Percentiles rank a stretch among this genome's conserved stretches.
Conservation (phyloP, 257 asterid genomes). For the Plantago elongata region DNA sequence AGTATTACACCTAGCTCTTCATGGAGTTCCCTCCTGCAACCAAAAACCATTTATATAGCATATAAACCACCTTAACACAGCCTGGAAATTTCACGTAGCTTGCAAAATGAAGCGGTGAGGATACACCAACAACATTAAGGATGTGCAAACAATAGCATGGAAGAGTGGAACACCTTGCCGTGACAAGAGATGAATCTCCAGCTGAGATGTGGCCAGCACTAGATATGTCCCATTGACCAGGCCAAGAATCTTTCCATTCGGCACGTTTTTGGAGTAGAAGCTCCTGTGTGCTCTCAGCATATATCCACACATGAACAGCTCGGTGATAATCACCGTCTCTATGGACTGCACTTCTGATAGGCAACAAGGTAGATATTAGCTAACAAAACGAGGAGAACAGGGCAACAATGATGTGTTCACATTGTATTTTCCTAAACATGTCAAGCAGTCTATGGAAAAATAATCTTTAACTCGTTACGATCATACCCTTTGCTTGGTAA, state of each 20-base stretch:
- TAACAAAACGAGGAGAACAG: too few species aligned
- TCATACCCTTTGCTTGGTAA: too few species aligned
- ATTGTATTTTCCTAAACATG: too few species aligned
- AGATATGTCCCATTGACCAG: conserved; percentile 92
- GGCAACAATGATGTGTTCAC: too few species aligned
- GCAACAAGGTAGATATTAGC: too few species aligned
- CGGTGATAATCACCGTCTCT: conserved; percentile 91
- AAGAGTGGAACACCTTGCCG: conserved; percentile 54
- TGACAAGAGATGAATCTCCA: conserved; percentile 84
- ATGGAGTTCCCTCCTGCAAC: conserved; percentile 85
- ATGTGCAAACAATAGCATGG: not conserved
- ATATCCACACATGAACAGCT: conserved; percentile 94
- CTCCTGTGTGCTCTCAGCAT: conserved; percentile 80
- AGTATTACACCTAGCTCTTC: conserved; percentile 92
- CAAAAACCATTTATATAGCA: conserved; percentile 19
- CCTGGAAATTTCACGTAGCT: not conserved
- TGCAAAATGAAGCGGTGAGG: not conserved
- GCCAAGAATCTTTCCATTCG: conserved; percentile 92
- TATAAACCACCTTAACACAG: conserved; percentile 9
- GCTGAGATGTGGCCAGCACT: conserved; percentile 98
- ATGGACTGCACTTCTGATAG: conserved; percentile 63
- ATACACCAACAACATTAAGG: conserved; percentile 4
- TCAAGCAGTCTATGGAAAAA: too few species aligned
- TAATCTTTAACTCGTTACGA: too few species aligned
- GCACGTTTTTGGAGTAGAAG: conserved; percentile 77